Conservation (phyloP, 495 filamentous ascomycete species). For the Clavariopsis aquatica region DNA sequence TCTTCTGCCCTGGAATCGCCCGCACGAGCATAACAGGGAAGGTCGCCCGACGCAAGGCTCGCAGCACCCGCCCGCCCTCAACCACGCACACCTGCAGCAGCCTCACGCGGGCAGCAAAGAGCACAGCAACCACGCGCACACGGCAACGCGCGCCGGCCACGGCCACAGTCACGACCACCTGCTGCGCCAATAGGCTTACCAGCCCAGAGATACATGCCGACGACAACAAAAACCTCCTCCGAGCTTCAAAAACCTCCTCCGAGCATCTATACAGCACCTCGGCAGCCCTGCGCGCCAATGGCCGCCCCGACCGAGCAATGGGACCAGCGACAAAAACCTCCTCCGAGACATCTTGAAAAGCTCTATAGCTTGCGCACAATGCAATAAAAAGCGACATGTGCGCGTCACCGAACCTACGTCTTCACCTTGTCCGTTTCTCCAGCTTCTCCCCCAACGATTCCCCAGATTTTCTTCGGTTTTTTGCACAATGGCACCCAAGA, state of each 20-base stretch:
- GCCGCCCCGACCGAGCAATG: background rate
- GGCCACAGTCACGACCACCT: too few relatives aligned
- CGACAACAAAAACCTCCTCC: slow-evolving; percentile 1
- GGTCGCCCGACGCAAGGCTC: background rate
- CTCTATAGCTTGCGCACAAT: slow-evolving; percentile 3
- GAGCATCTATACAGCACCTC: background rate
- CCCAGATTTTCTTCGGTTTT: background rate
- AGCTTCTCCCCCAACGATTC: background rate
- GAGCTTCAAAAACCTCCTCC: slow-evolving; percentile 21
- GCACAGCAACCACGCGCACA: background rate
- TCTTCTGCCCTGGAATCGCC: background rate
- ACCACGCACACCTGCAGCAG: background rate
- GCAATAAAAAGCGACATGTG: background rate
- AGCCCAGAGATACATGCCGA: too few relatives aligned
- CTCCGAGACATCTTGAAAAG: background rate
- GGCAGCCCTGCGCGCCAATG: background rate
- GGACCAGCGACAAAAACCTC: background rate
- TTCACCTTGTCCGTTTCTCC: background rate
- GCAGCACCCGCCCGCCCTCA: background rate
- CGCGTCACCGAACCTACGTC: background rate
- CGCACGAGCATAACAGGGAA: background rate
- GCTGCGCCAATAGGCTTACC: too few relatives aligned
- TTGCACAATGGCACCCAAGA: slow-evolving; percentile 17
- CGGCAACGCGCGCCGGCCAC: too few relatives aligned
- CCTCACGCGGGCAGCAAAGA: background rate